These are phyloP conservation scores for Moesziomyces antarcticus DNA, from an alignment of 1,284 basidiomycete genomes.

Conservation along the genomic window DNA sequence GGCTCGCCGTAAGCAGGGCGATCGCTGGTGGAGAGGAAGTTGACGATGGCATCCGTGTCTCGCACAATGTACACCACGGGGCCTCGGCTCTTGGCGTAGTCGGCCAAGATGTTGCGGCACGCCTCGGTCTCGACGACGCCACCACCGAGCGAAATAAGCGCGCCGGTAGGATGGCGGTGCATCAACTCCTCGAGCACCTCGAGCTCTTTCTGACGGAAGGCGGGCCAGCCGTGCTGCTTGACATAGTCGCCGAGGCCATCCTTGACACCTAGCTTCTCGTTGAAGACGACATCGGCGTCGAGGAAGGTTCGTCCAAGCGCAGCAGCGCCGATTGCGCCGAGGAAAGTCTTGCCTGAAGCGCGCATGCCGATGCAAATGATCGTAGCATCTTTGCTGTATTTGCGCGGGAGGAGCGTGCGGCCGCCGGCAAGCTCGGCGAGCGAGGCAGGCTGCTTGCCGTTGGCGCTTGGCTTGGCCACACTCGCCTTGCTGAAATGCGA, in stretches of 20 bases:
- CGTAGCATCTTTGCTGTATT: constrained; percentile 73
- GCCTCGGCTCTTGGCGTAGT: constrained; percentile 75
- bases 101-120: constrained; percentile 73
- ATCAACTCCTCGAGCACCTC: constrained; percentile 68
- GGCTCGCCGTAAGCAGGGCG: constrained; percentile 76
- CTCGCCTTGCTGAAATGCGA: constrained; percentile 57
- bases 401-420: constrained; percentile 42
- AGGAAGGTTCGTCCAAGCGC: constrained; percentile 81
- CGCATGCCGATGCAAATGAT: constrained; percentile 95
- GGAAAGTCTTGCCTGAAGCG: constrained; percentile 92
- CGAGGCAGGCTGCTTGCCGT: constrained; percentile 11
- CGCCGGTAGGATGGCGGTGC: constrained; percentile 68
- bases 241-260: constrained; percentile 81
- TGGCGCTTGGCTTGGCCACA: constrained; percentile 37
- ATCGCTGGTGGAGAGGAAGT: constrained; percentile 89
- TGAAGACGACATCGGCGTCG: constrained; percentile 88
- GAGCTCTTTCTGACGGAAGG: constrained; percentile 74
- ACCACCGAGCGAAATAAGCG: constrained; percentile 81
- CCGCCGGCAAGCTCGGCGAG: constrained; percentile 25
- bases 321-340: constrained; percentile 82
- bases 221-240: constrained; percentile 78
- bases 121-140: constrained; percentile 89
- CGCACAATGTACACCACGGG: constrained; percentile 80
- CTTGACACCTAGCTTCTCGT: constrained; percentile 71
- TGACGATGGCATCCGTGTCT: constrained; percentile 77